These are phyloP conservation scores for Blastocystis sp. DNA, from an alignment of 352 stramenopile species.

Conservation along the genomic window DNA sequence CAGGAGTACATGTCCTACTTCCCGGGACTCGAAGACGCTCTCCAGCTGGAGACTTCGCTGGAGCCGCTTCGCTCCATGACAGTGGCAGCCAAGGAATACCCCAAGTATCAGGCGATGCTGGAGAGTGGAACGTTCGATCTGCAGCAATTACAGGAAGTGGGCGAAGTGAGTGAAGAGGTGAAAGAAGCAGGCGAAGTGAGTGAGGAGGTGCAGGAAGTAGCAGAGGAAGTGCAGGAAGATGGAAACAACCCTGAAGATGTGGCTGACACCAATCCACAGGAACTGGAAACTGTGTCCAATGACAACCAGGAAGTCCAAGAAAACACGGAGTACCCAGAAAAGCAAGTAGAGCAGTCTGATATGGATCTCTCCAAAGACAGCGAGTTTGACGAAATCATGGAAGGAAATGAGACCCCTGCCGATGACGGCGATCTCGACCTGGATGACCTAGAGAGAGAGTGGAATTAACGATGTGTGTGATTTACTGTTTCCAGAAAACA, in stretches of 20 bases:
- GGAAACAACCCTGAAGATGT: too few species aligned
- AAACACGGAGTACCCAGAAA: neutral
- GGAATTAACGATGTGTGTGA: constrained; percentile 21
- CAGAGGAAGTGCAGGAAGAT: constrained; percentile 21
- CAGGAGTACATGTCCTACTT: constrained; percentile 82
- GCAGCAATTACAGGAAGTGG: neutral
- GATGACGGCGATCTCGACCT: constrained; percentile 31
- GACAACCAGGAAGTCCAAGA: neutral
- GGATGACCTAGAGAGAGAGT: constrained; percentile 54
- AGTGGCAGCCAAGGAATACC: constrained; percentile 71
- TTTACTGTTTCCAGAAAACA: constrained; percentile 10
- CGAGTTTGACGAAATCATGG: constrained; percentile 31
- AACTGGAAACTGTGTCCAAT: too few species aligned
- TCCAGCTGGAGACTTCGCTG: constrained; percentile 84
- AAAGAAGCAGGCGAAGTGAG: neutral
- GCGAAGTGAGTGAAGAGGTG: neutral
- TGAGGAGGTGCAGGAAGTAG: neutral
- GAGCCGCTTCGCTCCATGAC: constrained; percentile 66
- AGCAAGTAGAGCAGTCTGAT: too few species aligned
- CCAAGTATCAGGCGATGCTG: constrained; percentile 60
- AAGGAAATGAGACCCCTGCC: neutral
- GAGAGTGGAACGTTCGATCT: constrained; percentile 10
- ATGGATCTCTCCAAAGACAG: too few species aligned
- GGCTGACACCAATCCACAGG: too few species aligned
- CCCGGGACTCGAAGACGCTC: constrained; percentile 80